Evolutionary conservation across 2,329 filamentous ascomycete genomes (phyloP).

Genomic region (Alternaria alternata): DNA sequence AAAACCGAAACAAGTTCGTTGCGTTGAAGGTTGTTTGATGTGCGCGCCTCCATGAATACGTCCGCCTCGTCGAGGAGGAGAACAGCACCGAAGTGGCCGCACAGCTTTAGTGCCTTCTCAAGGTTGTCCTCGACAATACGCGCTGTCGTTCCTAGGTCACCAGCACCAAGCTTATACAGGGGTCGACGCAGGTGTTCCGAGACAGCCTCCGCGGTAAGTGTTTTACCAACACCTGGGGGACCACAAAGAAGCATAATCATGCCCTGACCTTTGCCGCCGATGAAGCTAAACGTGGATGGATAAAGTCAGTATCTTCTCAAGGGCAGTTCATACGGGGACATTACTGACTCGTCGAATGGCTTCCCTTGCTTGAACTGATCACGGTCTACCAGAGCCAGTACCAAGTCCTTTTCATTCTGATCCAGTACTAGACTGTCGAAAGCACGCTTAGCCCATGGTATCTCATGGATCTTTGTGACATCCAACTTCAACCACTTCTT

Average conservation of each 20-base stretch:
- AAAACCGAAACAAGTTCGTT: conserved; percentile 36
- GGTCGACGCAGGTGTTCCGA: conserved; percentile 15
- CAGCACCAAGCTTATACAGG: conserved; percentile 14
- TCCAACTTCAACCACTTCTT: conserved; percentile 27
- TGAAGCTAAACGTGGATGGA: conserved; percentile 9
- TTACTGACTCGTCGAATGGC: conserved; percentile 53
- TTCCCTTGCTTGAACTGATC: conserved; percentile 47
- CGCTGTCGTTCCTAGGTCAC: conserved; percentile 21
- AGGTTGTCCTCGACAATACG: conserved; percentile 23
- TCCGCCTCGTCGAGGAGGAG: conserved; percentile 44
- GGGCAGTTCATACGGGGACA: conserved; percentile 42
- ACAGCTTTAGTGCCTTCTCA: conserved; percentile 16
- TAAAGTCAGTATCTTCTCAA: conserved; percentile 11
- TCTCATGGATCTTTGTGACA: conserved; percentile 48
- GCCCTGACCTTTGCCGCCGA: conserved; percentile 2
- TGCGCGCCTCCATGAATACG: conserved; percentile 64
- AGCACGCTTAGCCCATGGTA: conserved; percentile 56
- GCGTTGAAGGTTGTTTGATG: conserved; percentile 23
- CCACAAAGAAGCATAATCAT: conserved; percentile 3
- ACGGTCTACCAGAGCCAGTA: conserved; percentile 57
- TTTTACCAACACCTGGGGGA: conserved; percentile 7
- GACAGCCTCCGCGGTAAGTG: conserved; percentile 5
- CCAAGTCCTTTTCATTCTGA: conserved; percentile 56
- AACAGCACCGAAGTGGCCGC: background rate
- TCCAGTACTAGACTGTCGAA: conserved; percentile 62